Conservation (phyloP, 345 rosid species). For the Syzygium jambos region DNA sequence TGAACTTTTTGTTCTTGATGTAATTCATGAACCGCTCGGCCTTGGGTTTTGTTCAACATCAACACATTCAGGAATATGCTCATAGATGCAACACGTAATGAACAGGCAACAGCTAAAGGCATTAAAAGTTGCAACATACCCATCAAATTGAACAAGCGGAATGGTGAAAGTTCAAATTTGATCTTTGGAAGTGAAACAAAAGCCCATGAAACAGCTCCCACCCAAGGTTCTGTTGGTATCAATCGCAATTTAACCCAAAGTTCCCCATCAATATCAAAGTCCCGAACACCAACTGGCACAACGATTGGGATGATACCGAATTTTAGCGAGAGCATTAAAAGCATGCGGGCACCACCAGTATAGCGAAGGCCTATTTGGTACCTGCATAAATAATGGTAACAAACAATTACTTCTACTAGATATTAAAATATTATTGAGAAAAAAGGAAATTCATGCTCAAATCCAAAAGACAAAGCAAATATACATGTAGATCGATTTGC, state of each 20-base stretch:
- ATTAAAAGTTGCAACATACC: constrained; percentile 32
- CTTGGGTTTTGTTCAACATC: not conserved
- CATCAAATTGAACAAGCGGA: constrained; percentile 92
- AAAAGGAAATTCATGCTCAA: not conserved
- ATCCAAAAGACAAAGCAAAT: not conserved
- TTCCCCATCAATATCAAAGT: constrained; percentile 97
- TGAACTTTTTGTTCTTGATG: not conserved
- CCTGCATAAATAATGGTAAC: constrained; percentile 34
- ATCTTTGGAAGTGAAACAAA: constrained; percentile 96
- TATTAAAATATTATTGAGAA: not conserved
- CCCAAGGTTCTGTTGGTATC: constrained; percentile 89
- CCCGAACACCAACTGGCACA: constrained; percentile 88
- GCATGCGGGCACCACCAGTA: constrained; percentile 94
- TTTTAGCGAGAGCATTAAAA: constrained; percentile 79
- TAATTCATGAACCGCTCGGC: not conserved
- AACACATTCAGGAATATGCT: not conserved
- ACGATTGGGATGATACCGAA: constrained; percentile 76
- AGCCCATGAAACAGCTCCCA: constrained; percentile 94
- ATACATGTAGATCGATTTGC: not conserved
- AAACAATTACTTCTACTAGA: not conserved
- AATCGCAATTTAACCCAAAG: constrained; percentile 97
- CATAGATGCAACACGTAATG: not conserved
- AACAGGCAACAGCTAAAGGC: not conserved
- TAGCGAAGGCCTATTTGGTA: constrained; percentile 95
- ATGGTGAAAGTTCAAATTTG: constrained; percentile 90